These are phyloP conservation scores for Exophiala phaeomuriformis DNA, from an alignment of 2,329 filamentous ascomycete genomes.

Conservation along the genomic window DNA sequence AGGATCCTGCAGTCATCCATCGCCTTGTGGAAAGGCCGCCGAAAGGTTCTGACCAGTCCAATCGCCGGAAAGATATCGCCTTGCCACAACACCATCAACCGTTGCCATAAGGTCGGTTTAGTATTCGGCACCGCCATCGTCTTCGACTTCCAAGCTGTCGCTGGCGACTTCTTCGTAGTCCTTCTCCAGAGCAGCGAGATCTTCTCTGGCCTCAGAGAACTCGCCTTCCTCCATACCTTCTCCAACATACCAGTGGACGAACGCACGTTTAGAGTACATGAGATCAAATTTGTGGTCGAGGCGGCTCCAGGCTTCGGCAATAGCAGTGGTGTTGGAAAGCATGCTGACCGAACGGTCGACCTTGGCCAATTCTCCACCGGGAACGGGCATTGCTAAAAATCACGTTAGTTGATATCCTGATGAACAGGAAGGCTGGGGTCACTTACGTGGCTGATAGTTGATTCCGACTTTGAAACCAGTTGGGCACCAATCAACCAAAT, in stretches of 20 bases:
- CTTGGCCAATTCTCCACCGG: conserved; percentile 47
- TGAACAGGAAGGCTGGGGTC: not conserved
- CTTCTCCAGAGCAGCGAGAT: conserved; percentile 76
- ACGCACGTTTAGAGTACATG: conserved; percentile 63
- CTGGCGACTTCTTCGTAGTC: conserved; percentile 79
- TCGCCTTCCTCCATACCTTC: conserved; percentile 92
- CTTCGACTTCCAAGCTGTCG: conserved; percentile 57
- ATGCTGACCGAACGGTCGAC: conserved; percentile 53
- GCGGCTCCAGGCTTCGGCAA: conserved; percentile 57
- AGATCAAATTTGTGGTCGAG: conserved; percentile 63
- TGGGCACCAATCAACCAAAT: conserved; percentile 62
- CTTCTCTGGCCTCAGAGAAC: conserved; percentile 80
- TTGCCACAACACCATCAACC: not conserved
- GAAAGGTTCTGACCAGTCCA: too few species aligned
- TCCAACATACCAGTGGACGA: conserved; percentile 71
- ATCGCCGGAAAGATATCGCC: not conserved
- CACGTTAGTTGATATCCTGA: conserved; percentile 1
- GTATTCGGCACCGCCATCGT: conserved; percentile 31
- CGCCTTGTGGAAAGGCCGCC: too few species aligned
- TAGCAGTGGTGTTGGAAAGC: conserved; percentile 61
- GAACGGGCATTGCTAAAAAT: conserved; percentile 39
- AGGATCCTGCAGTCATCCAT: not conserved
- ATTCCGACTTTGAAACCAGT: conserved; percentile 64
- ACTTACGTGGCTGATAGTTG: conserved; percentile 52
- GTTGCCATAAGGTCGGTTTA: not conserved